phyloP scores from a whole-genome alignment of 2,329 filamentous ascomycete species.

The Cordyceps sp. region DNA sequence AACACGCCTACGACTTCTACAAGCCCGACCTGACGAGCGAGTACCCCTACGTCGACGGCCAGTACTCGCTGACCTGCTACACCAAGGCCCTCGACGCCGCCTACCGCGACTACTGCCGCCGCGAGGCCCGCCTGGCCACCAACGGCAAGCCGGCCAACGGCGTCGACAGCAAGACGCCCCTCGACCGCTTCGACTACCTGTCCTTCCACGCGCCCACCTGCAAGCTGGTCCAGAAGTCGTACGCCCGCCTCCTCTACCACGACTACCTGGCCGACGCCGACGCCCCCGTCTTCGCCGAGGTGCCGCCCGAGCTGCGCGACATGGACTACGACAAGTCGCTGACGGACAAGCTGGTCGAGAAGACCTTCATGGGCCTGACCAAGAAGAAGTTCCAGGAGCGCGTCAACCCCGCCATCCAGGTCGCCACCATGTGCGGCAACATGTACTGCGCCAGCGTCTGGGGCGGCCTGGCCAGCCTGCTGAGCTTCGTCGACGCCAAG shows the following conservation, averaged over 20 bases:
- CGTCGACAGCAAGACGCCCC: slow-evolving; percentile 38
- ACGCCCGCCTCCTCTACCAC: slow-evolving; percentile 70
- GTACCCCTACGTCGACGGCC: slow-evolving; percentile 73
- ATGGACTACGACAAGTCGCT: slow-evolving; percentile 67
- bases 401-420: slow-evolving; percentile 55
- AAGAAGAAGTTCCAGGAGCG: slow-evolving; percentile 76
- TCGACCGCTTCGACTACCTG: slow-evolving; percentile 75
- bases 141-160: slow-evolving; percentile 35
- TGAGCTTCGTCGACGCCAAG: slow-evolving; percentile 46
- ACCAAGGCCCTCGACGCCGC: slow-evolving; percentile 63
- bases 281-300: slow-evolving; percentile 52
- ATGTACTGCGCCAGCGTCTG: slow-evolving; percentile 59
- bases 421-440: slow-evolving; percentile 60
- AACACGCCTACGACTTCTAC: slow-evolving; percentile 80
- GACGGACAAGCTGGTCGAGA: slow-evolving; percentile 69
- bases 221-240: slow-evolving; percentile 78
- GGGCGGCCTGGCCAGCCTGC: slow-evolving; percentile 55
- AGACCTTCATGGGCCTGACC: slow-evolving; percentile 68
- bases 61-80: slow-evolving; percentile 72
- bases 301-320: slow-evolving; percentile 59
- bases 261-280: slow-evolving; percentile 62
- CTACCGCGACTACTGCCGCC: slow-evolving; percentile 66
- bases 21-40: slow-evolving; percentile 79
- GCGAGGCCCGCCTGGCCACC: slow-evolving; percentile 42
- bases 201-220: slow-evolving; percentile 73